phyloP scores from a whole-genome alignment of 164 flowering plant species.

The Taxillus chinensis region DNA sequence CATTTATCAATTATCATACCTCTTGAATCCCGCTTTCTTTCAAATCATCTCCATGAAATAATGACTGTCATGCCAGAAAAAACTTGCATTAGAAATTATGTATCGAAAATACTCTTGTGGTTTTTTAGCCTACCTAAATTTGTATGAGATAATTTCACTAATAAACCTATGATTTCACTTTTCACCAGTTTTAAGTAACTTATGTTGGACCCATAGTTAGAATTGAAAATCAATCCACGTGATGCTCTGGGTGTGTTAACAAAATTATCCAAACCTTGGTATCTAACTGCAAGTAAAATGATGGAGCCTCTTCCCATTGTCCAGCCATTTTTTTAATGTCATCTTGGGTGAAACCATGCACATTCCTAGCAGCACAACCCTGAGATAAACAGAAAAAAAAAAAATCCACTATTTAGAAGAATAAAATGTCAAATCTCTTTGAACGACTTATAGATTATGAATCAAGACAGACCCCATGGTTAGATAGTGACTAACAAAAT shows the following conservation, averaged over 20 bases:
- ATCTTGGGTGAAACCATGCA: constrained; percentile 71
- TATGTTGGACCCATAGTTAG: background rate
- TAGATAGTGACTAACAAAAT: background rate
- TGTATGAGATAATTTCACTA: background rate
- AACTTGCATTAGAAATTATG: constrained; percentile 8
- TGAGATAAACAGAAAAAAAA: constrained; percentile 19
- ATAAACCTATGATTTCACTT: background rate
- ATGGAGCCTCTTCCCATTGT: constrained; percentile 86
- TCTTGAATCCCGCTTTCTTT: constrained; percentile 69
- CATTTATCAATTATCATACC: constrained; percentile 31
- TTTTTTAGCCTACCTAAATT: background rate
- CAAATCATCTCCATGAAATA: constrained; percentile 69
- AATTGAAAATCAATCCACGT: no score
- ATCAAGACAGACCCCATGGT: background rate
- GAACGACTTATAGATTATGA: background rate
- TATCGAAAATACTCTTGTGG: background rate
- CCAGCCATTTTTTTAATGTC: constrained; percentile 72
- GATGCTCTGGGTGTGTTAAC: background rate
- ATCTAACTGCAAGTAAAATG: constrained; percentile 65
- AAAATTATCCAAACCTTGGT: constrained; percentile 43
- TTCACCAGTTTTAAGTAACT: background rate
- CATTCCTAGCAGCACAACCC: constrained; percentile 99
- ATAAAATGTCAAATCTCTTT: background rate
- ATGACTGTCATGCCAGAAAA: constrained; percentile 47
- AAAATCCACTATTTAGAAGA: background rate